Evolutionary conservation across 2,329 filamentous ascomycete genomes (phyloP).

Genomic region (Verticillium longisporum): DNA sequence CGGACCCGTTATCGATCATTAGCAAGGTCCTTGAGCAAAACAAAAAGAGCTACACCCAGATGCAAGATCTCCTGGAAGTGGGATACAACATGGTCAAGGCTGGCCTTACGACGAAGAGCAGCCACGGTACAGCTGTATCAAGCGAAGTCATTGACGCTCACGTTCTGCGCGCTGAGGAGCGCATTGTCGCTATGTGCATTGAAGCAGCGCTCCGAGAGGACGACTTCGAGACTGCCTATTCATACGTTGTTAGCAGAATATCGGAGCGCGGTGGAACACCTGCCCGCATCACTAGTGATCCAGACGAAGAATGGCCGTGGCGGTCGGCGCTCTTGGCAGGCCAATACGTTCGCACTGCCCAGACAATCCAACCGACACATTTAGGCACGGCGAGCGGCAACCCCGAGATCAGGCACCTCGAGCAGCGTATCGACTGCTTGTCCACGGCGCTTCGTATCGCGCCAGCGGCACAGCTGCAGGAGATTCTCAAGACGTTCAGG

Average conservation of each 20-base stretch:
- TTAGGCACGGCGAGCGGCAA: conserved; percentile 54
- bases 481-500: conserved; percentile 69
- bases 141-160: background rate
- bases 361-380: conserved; percentile 50
- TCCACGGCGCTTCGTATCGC: conserved; percentile 69
- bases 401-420: conserved; percentile 61
- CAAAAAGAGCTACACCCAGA: conserved; percentile 62
- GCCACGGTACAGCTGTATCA: background rate
- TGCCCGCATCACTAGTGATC: background rate
- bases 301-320: conserved; percentile 65
- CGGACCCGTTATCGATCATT: conserved; percentile 68
- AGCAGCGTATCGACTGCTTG: conserved; percentile 76
- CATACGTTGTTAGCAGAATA: conserved; percentile 69
- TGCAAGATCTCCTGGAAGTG: conserved; percentile 67
- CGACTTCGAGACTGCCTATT: conserved; percentile 82
- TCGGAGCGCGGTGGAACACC: background rate
- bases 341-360: conserved; percentile 55
- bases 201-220: conserved; percentile 70
- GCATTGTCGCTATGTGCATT: conserved; percentile 74
- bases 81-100: conserved; percentile 60
- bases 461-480: conserved; percentile 61
- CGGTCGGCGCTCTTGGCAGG: conserved; percentile 72
- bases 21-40: conserved; percentile 72
- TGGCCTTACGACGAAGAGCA: conserved; percentile 34
- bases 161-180: conserved; percentile 42